Evolutionary conservation across 306 rosid species (phyloP), one percentile per base, ranked within the genome.

Genomic region (Delonix regia): DNA sequence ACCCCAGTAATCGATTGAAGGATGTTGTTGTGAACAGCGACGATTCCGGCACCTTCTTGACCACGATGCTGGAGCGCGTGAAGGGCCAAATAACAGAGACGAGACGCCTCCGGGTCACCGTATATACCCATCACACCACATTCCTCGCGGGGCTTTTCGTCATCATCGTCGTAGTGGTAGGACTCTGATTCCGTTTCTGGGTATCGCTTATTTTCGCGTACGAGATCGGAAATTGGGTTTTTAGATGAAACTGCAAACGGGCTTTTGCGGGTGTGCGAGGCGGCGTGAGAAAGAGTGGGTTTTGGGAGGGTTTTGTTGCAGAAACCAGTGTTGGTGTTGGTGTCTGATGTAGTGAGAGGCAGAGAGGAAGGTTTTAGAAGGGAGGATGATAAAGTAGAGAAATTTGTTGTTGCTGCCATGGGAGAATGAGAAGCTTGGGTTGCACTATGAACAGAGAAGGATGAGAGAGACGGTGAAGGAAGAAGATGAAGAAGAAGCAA

Each of bases 11-110:
- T 16, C 7, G 92, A 84, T 18, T 88, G 94, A 25, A 93, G 87
- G 5, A 88, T 51, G 78, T 83, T 82, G 39, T 91, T 53, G 14
- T 87, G 21, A 6, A 87, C 96, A 9, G 98, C 27, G 6, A 95
- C 96, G 13, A 95, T 95, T 0, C 96, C 98, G 0, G 97, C 97
- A 2, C 99, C 98, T 81, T 95, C 99, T 38, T 95, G 99, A 34
- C 99, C 99, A 0, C 97, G 99, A 69, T 95, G 99, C 55, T 95
- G 99, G 10, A 93, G 96, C 4, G 99, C 90, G 49, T 91, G 98
- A 39, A 95, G 99, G 47, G 97, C 99, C 10, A 93, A 73, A 51
- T 85, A 95, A 55, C 90, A 88, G 25, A 93, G 89, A 0, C 89
- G 88, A 14, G 98, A 84, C 21, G 98, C 97, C 5, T 95, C 97